Percentiles rank a stretch among this genome's conserved stretches.
Evolutionary conservation across 2,329 filamentous ascomycete species (phyloP).

Genomic region (Biscogniauxia sp.): DNA sequence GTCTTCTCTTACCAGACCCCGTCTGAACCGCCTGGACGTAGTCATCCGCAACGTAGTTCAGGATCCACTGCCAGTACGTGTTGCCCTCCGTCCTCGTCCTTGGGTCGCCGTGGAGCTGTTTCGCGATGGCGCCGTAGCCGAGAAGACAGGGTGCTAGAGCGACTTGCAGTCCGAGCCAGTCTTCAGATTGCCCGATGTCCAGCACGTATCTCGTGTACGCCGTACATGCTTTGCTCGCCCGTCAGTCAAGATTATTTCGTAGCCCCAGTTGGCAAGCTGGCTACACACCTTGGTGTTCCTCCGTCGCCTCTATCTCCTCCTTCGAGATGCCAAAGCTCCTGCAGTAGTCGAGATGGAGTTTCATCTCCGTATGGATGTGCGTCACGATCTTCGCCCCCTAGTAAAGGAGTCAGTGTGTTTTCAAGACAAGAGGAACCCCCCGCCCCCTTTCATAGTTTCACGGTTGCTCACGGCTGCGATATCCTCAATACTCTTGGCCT

Average conservation of each 20-base stretch:
- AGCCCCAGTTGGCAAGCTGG: not conserved
- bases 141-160: slow-evolving; percentile 83
- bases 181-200: slow-evolving; percentile 82
- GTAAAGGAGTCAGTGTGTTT: slow-evolving; percentile 2
- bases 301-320: slow-evolving; percentile 67
- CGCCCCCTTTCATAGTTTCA: not conserved
- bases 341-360: slow-evolving; percentile 81
- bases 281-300: slow-evolving; percentile 68
- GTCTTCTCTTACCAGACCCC: slow-evolving; percentile 56
- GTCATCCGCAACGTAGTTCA: slow-evolving; percentile 81
- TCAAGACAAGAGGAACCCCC: not conserved
- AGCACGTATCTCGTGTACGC: slow-evolving; percentile 84
- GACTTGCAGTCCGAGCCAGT: slow-evolving; percentile 84
- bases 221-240: slow-evolving; percentile 37
- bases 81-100: slow-evolving; percentile 64
- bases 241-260: not conserved
- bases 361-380: slow-evolving; percentile 77
- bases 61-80: slow-evolving; percentile 85
- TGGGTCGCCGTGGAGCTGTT: slow-evolving; percentile 62
- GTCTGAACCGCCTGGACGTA: slow-evolving; percentile 70
- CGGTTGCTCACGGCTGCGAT: slow-evolving; percentile 58
- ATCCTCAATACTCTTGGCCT: slow-evolving; percentile 69
- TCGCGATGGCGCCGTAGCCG: slow-evolving; percentile 81
- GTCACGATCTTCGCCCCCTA: slow-evolving; percentile 68
- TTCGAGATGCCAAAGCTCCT: slow-evolving; percentile 73